Percentiles rank a stretch among this genome's conserved stretches.
Conservation (phyloP, 2,329 filamentous ascomycete species). For the Beauveria rudraprayagi region DNA sequence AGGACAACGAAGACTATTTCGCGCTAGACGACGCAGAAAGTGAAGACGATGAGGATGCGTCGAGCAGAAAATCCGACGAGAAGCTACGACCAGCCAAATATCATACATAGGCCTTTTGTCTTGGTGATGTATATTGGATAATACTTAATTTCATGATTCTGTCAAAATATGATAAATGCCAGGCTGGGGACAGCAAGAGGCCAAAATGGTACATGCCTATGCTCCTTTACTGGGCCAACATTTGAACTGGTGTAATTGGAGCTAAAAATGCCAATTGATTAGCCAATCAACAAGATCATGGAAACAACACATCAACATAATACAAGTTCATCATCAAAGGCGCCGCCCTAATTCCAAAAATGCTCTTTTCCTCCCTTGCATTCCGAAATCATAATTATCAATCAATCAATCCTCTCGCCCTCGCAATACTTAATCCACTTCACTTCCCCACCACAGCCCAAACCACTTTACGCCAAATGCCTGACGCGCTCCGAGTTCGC, state of each 20-base stretch:
- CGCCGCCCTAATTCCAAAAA: too few relatives aligned
- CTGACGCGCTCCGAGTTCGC: too few relatives aligned
- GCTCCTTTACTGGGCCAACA: too few relatives aligned
- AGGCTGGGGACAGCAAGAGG: not conserved
- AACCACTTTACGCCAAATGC: not conserved
- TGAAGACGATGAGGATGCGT: slow-evolving; percentile 7
- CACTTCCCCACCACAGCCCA: not conserved
- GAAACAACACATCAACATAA: too few relatives aligned
- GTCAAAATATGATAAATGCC: not conserved
- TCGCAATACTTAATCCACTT: not conserved
- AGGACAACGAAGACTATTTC: slow-evolving; percentile 9
- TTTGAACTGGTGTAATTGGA: too few relatives aligned
- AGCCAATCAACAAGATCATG: too few relatives aligned
- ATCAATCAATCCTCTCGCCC: not conserved
- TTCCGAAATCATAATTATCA: not conserved
- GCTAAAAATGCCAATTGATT: too few relatives aligned
- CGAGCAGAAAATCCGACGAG: slow-evolving; percentile 2
- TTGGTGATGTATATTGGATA: not conserved
- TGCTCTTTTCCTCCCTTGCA: too few relatives aligned
- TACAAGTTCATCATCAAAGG: too few relatives aligned
- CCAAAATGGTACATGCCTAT: too few relatives aligned
- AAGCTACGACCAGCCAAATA: slow-evolving; percentile 6
- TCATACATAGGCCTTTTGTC: not conserved
- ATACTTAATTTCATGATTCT: not conserved
- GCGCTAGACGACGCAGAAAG: slow-evolving; percentile 4